Evolutionary conservation across 192 early-diverging fungal genomes (phyloP).

Genomic region (Haplosporangium gracile): DNA sequence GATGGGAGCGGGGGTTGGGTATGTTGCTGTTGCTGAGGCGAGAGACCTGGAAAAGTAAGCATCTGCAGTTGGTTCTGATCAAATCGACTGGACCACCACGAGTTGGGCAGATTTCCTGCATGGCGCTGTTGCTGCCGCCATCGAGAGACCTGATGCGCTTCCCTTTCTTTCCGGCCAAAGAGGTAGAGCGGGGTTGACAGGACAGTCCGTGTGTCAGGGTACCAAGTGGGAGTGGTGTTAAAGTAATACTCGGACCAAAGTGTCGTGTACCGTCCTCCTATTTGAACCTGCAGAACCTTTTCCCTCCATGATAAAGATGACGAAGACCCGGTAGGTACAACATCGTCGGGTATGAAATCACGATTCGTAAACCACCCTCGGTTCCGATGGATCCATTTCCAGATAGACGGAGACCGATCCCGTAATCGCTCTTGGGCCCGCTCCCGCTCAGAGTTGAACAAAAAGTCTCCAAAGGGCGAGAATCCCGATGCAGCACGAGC

Average conservation of each 20-base stretch:
- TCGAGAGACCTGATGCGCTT: neutral
- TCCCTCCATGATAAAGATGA: conserved; percentile 32
- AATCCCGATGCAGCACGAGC: conserved; percentile 50
- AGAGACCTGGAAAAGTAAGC: conserved; percentile 19
- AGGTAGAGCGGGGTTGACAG: neutral
- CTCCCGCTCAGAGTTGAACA: conserved; percentile 58
- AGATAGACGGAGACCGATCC: conserved; percentile 49
- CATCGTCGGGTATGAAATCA: conserved; percentile 18
- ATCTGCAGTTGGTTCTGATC: conserved; percentile 24
- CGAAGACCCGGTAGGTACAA: neutral
- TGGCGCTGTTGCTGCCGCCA: neutral
- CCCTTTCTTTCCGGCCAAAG: neutral
- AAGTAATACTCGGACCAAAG: conserved; percentile 61
- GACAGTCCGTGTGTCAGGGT: conserved; percentile 31
- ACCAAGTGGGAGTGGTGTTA: conserved; percentile 16
- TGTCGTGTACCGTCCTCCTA: conserved; percentile 45
- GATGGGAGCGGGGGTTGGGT: neutral
- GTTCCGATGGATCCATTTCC: conserved; percentile 52
- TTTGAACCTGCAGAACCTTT: conserved; percentile 39
- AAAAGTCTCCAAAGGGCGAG: conserved; percentile 60
- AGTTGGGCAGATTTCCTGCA: neutral
- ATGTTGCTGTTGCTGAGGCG: neutral
- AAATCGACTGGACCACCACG: conserved; percentile 28
- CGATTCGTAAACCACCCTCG: conserved; percentile 55
- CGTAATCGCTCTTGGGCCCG: conserved; percentile 32